Evolutionary conservation across 306 rosid species (phyloP).

Genomic region (Vigna nakashimae): DNA sequence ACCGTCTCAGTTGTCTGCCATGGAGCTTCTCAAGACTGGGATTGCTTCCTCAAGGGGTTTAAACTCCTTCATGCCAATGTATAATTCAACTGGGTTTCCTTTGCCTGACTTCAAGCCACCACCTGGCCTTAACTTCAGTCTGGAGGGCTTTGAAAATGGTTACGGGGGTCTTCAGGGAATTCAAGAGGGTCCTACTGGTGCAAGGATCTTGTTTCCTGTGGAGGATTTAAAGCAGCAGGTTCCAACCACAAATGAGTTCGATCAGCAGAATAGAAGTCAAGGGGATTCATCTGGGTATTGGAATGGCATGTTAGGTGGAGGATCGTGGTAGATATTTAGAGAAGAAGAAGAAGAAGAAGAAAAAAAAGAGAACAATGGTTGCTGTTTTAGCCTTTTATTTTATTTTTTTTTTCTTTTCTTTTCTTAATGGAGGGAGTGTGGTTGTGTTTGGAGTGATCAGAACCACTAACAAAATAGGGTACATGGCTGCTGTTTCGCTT

Average conservation of each 20-base stretch:
- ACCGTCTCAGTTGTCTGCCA: slow-evolving; percentile 57
- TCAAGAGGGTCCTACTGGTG: slow-evolving; percentile 58
- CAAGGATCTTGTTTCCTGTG: slow-evolving; percentile 83
- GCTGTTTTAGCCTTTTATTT: slow-evolving; percentile 40
- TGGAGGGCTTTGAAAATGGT: slow-evolving; percentile 76
- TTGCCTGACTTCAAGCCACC: slow-evolving; percentile 75
- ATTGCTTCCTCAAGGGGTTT: slow-evolving; percentile 69
- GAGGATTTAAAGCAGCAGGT: slow-evolving; percentile 82
- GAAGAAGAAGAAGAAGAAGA: neutral
- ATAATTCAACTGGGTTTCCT: slow-evolving; percentile 60
- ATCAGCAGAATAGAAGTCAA: slow-evolving; percentile 52
- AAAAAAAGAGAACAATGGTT: slow-evolving; percentile 9
- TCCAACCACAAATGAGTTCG: slow-evolving; percentile 58
- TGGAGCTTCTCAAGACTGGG: slow-evolving; percentile 78
- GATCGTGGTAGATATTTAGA: slow-evolving; percentile 73
- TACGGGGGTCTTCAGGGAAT: slow-evolving; percentile 64
- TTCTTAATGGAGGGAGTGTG: slow-evolving; percentile 47
- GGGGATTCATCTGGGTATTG: slow-evolving; percentile 80
- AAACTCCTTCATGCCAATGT: slow-evolving; percentile 71
- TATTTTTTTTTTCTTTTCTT: neutral
- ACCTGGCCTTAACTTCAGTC: slow-evolving; percentile 61
- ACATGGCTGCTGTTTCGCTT: slow-evolving; percentile 50
- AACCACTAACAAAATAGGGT: slow-evolving; percentile 66
- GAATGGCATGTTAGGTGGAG: slow-evolving; percentile 95
- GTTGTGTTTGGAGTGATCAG: slow-evolving; percentile 57